Percentiles rank a stretch among this genome's conserved stretches.
Evolutionary conservation across 2,329 filamentous ascomycete genomes (phyloP).

Genomic region (Podosphaera fusca): DNA sequence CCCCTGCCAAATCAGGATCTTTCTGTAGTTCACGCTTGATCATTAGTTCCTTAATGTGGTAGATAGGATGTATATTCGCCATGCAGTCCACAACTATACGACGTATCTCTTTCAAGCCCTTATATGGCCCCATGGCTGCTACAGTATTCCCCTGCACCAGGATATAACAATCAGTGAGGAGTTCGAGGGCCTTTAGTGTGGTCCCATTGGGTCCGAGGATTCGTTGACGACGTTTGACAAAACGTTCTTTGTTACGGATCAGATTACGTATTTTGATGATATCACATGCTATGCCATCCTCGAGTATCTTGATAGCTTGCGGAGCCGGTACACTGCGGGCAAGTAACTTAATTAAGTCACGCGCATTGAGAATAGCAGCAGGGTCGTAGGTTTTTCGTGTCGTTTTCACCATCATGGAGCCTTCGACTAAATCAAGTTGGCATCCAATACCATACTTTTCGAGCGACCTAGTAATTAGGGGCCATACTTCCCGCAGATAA

Average conservation of each 20-base stretch:
- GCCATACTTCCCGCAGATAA: conserved; percentile 84
- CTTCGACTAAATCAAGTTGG: conserved; percentile 81
- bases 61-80: conserved; percentile 73
- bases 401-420: conserved; percentile 90
- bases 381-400: conserved; percentile 83
- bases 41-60: conserved; percentile 91
- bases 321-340: conserved; percentile 79
- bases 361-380: conserved; percentile 74
- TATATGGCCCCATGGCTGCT: conserved; percentile 73
- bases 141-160: conserved; percentile 95
- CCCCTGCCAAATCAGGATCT: conserved; percentile 62
- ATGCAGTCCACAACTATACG: conserved; percentile 87
- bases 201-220: conserved; percentile 80
- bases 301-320: conserved; percentile 81
- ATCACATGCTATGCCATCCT: conserved; percentile 79
- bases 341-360: conserved; percentile 83
- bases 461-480: conserved; percentile 64
- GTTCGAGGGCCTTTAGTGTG: conserved; percentile 80
- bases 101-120: conserved; percentile 78
- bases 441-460: conserved; percentile 78
- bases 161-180: conserved; percentile 79
- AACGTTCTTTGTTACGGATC: conserved; percentile 82
- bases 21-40: conserved; percentile 82
- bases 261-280: conserved; percentile 87
- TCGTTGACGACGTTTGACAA: conserved; percentile 80